Conservation (phyloP, 1,284 basidiomycete species). For the Athelia sp. region DNA sequence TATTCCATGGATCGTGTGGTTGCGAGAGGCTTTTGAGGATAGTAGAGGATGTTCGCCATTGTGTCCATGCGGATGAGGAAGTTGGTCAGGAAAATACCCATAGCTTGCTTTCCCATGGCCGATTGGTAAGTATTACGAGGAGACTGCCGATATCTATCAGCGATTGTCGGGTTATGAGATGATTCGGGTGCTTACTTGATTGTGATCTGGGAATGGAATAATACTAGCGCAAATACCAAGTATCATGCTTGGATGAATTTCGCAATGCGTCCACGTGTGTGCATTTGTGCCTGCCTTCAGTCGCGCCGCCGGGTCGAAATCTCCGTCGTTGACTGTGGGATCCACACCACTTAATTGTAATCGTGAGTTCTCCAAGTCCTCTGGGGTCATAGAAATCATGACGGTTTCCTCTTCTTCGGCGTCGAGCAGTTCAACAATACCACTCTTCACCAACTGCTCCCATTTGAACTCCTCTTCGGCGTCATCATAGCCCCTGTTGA, state of each 20-base stretch:
- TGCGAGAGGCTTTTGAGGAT: constrained; percentile 97
- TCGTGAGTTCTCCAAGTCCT: constrained; percentile 87
- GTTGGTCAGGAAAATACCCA: constrained; percentile 98
- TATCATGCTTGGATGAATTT: constrained; percentile 99
- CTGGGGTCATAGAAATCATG: constrained; percentile 98
- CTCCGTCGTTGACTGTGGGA: constrained; percentile 54
- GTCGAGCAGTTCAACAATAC: constrained; percentile 93
- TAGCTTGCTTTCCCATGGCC: constrained; percentile 99
- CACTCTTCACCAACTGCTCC: constrained; percentile 82
- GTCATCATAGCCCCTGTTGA: constrained; percentile 53
- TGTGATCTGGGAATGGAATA: constrained; percentile 99
- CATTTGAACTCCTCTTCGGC: constrained; percentile 71
- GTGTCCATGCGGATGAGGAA: constrained; percentile 97
- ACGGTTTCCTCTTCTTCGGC: constrained; percentile 99
- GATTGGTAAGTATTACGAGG: constrained; percentile 99
- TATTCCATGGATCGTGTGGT: constrained; percentile 99
- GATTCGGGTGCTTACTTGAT: constrained; percentile 63
- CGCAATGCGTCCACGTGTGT: constrained; percentile 97
- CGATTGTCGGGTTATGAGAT: constrained; percentile 9
- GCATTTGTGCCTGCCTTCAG: constrained; percentile 78
- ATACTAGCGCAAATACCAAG: constrained; percentile 97
- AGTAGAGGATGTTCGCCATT: constrained; percentile 98
- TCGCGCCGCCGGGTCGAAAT: constrained; percentile 85
- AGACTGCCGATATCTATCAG: constrained; percentile 48
- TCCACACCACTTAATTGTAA: constrained; percentile 61